Base-by-base conservation (phyloP, 805 yeast species). In the Debaryomyces hansenii region DNA sequence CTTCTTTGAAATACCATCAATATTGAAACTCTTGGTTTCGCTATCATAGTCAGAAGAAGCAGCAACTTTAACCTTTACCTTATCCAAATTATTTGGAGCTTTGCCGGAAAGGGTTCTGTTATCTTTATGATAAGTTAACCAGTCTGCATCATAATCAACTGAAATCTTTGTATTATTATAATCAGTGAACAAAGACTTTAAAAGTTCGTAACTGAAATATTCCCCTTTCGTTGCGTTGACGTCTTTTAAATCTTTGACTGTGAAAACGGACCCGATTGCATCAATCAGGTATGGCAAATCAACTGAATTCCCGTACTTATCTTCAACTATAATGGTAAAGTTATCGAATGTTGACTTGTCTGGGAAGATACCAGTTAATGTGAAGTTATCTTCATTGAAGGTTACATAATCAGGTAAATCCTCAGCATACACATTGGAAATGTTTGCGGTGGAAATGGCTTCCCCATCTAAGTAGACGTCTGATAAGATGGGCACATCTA, bases 91-190 rank as follows among this genome's bases (percentile, higher is more conserved):
- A 2, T 16, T 41, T 0, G 78, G 78, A n/a, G 84, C 86, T 14
- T 66, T 59, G 24, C 99, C 99, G 34, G 66, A 63, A 46, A 92
- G 74, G 0, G 95, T 84, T 60, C 78, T 69, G 58, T 86, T 88
- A 9, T 75, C 52, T 38, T 67, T 55, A 62, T 83, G 78, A 60
- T 78, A 90, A 1, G 70, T 55, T 41, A 92, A 70, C 98, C 98
- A 92, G 37, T 56, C 57, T 1, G 75, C 62, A 47, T 66, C 65
- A 53, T 68, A 75, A 3, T 66, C 58, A 4, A 80, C 80, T 2
- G 72, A 55, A 5, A 87, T 64, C 18, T 69, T 63, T 1, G 90
- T 81, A 14, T 67, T 60, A 41, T 74, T 64, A 55, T 63, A 67
- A 54, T 83, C 78, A 2, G 86, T 78, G 60, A 87, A 84, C 53